Percentiles rank a stretch among this genome's conserved stretches.
Conservation (phyloP, 179 eudicot genomes). For the Sideroxylon spinosum region DNA sequence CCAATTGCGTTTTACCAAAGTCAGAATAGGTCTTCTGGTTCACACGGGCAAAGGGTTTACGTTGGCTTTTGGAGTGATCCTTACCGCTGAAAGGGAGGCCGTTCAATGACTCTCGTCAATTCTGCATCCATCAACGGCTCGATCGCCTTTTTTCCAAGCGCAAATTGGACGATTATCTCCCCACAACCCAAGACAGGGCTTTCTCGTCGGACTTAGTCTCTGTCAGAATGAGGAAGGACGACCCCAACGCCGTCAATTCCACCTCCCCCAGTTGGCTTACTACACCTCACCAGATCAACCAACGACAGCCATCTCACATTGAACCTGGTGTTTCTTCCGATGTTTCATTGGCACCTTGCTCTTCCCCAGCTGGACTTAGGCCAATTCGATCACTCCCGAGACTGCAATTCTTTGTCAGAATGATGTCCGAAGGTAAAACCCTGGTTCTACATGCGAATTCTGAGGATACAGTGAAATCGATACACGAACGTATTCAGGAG, state of each 20-base stretch:
- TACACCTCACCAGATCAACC: not conserved
- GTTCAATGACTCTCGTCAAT: slow-evolving; percentile 18
- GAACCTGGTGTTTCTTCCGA: not conserved
- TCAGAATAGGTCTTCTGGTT: not conserved
- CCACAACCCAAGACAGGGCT: not conserved
- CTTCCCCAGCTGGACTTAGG: slow-evolving; percentile 1
- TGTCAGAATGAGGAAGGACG: slow-evolving; percentile 18
- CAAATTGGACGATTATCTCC: slow-evolving; percentile 39
- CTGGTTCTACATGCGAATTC: slow-evolving; percentile 38
- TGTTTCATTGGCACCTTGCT: not conserved
- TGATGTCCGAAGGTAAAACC: slow-evolving; percentile 35
- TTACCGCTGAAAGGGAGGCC: not conserved
- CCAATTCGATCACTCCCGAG: not conserved
- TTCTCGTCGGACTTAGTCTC: slow-evolving; percentile 14
- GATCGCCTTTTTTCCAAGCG: slow-evolving; percentile 37
- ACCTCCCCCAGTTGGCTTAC: not conserved
- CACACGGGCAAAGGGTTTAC: too few relatives aligned
- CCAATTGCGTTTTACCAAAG: too few relatives aligned
- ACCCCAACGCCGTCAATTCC: slow-evolving; percentile 8
- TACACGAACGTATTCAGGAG: slow-evolving; percentile 34
- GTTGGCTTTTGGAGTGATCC: not conserved
- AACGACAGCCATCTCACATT: not conserved
- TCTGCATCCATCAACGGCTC: slow-evolving; percentile 12
- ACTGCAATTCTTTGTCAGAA: slow-evolving; percentile 58
- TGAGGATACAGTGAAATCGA: slow-evolving; percentile 36